Percentiles rank a stretch among this genome's conserved stretches.
phyloP scores from a whole-genome alignment of 345 rosid genomes.

The Orychophragmus violaceus region DNA sequence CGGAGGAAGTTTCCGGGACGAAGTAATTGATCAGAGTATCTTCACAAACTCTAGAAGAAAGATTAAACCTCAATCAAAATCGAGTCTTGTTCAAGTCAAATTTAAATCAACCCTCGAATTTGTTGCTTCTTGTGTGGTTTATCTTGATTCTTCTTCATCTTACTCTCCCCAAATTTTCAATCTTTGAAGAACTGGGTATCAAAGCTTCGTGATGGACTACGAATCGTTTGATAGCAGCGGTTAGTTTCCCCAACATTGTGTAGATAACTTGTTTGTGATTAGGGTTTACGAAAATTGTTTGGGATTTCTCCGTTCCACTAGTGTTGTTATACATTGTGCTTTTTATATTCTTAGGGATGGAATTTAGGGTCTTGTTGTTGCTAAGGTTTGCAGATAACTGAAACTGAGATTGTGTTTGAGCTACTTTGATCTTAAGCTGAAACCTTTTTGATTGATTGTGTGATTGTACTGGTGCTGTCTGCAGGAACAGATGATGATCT shows the following conservation, averaged over 20 bases:
- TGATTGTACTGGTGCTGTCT: constrained; percentile 1
- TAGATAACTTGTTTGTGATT: constrained; percentile 8
- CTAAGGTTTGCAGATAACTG: background rate
- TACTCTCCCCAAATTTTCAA: no score
- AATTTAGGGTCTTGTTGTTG: no score
- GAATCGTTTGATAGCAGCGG: constrained; percentile 74
- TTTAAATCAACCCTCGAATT: constrained; percentile 9
- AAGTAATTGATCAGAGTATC: background rate
- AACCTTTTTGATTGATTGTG: background rate
- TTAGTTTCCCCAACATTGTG: constrained; percentile 33
- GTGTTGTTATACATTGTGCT: constrained; percentile 10
- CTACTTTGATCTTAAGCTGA: constrained; percentile 6
- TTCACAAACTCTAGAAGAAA: background rate
- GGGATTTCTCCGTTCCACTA: background rate
- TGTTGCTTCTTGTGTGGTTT: background rate
- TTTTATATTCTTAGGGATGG: background rate
- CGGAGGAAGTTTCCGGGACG: background rate
- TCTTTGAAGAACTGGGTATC: background rate
- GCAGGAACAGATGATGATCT: constrained; percentile 88
- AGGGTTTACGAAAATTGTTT: constrained; percentile 4
- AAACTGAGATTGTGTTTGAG: background rate
- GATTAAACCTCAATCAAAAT: background rate
- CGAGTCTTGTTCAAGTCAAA: constrained; percentile 27
- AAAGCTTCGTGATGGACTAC: constrained; percentile 52
- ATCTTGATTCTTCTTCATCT: constrained; percentile 2